Evolutionary conservation across 148 eudicot genomes (phyloP).

Genomic region (Bassia scoparia): DNA sequence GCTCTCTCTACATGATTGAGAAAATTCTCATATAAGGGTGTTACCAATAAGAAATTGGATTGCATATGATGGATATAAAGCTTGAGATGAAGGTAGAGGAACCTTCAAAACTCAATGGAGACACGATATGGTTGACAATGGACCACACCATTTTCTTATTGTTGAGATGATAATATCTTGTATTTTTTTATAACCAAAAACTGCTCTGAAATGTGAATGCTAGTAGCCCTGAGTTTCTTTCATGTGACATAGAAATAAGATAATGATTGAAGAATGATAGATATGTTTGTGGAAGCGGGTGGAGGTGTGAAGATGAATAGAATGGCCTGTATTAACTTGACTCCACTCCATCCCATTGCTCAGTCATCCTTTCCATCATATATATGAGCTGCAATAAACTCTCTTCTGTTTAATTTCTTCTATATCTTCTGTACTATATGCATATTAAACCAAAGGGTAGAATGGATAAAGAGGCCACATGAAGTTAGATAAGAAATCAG

Average conservation of each 20-base stretch:
- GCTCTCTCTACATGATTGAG: too few species aligned
- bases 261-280: slow-evolving; percentile 11
- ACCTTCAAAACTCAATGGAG: slow-evolving; percentile 5
- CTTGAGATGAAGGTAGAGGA: slow-evolving; percentile 23
- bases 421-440: slow-evolving; percentile 22
- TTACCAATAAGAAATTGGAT: slow-evolving; percentile 1
- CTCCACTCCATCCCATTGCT: slow-evolving; percentile 26
- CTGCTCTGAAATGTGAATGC: background rate
- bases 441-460: background rate
- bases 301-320: slow-evolving; percentile 6
- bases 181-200: too few species aligned
- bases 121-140: background rate
- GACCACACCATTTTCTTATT: background rate
- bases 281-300: slow-evolving; percentile 5
- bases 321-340: slow-evolving; percentile 1
- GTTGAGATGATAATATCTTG: background rate
- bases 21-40: too few species aligned
- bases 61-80: background rate
- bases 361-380: slow-evolving; percentile 18
- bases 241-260: background rate
- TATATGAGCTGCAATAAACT: slow-evolving; percentile 6
- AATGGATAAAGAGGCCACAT: background rate
- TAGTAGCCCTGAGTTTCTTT: background rate
- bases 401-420: slow-evolving; percentile 17
- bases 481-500: slow-evolving; percentile 16